Percentiles rank a stretch among this genome's conserved stretches.
Conservation (phyloP, 805 yeast genomes). For the Starmerella apis region DNA sequence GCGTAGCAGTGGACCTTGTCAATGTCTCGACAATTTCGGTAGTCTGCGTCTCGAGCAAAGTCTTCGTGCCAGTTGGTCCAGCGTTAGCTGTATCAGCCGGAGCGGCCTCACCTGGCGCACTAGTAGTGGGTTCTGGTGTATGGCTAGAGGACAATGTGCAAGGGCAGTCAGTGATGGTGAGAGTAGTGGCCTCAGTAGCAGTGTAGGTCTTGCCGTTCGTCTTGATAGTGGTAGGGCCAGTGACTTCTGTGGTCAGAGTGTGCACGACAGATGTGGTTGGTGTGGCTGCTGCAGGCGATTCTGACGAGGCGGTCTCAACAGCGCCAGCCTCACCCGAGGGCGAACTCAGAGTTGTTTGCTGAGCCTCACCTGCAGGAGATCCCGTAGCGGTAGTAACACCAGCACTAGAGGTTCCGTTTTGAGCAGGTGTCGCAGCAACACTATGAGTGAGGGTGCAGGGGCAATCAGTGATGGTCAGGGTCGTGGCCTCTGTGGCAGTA, state of each 20-base stretch:
- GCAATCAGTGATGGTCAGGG: constrained; percentile 76
- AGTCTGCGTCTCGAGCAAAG: constrained; percentile 1
- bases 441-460: constrained; percentile 58
- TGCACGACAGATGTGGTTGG: constrained; percentile 15
- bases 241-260: constrained; percentile 42
- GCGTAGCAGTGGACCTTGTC: background rate
- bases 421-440: constrained; percentile 27
- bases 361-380: no score
- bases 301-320: background rate
- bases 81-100: constrained; percentile 9
- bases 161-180: constrained; percentile 48
- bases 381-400: background rate
- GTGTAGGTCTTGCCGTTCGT: constrained; percentile 40
- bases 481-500: constrained; percentile 60
- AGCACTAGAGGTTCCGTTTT: constrained; percentile 13
- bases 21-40: background rate
- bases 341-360: constrained; percentile 2
- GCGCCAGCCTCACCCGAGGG: constrained; percentile 4
- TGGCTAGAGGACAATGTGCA: constrained; percentile 16
- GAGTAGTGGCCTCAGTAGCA: constrained; percentile 59
- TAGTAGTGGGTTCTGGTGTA: constrained; percentile 2
- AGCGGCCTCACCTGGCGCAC: constrained; percentile 2
- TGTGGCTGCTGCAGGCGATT: background rate
- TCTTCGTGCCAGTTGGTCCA: constrained; percentile 1
- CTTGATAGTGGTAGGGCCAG: constrained; percentile 31